Percentiles rank a stretch among this genome's conserved stretches.
These are phyloP conservation scores for Jatropha podagrica DNA, from an alignment of 441 rosid genomes.

Conservation along the genomic window DNA sequence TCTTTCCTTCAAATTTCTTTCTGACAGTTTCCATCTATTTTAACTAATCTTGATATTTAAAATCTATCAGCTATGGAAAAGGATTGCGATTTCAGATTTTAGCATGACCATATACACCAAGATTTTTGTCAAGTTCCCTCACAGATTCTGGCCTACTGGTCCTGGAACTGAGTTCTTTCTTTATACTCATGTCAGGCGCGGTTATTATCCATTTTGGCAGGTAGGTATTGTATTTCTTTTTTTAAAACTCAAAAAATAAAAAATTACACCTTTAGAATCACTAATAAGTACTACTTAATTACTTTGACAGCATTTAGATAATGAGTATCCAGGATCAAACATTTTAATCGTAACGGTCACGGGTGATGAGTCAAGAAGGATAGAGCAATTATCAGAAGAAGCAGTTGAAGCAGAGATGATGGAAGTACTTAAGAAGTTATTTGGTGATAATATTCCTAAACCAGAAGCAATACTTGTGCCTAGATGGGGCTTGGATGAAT, in stretches of 20 bases:
- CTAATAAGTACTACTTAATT: not conserved
- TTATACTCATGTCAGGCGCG: conserved; percentile 31
- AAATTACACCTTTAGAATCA: too few relatives aligned
- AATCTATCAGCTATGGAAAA: conserved; percentile 35
- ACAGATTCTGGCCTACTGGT: conserved; percentile 41
- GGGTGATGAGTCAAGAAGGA: conserved; percentile 34
- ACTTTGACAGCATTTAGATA: conserved; percentile 32
- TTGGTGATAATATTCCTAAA: conserved; percentile 31
- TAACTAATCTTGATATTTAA: not conserved
- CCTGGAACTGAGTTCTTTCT: conserved; percentile 40
- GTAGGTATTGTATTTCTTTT: conserved; percentile 25
- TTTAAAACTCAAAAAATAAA: too few relatives aligned
- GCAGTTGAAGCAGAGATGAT: conserved; percentile 30
- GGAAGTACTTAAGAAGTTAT: conserved; percentile 30
- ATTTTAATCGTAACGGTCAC: conserved; percentile 33
- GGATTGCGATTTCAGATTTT: conserved; percentile 30
- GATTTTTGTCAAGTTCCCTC: conserved; percentile 39
- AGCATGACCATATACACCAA: conserved; percentile 40
- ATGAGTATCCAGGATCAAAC: conserved; percentile 36
- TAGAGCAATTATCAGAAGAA: conserved; percentile 34
- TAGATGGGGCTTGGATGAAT: conserved; percentile 36
- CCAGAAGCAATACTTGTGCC: conserved; percentile 36
- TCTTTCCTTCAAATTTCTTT: not conserved
- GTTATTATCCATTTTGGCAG: conserved; percentile 43
- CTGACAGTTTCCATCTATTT: not conserved